Evolutionary conservation across 1,284 basidiomycete genomes (phyloP), one percentile per base, ranked within the genome.

Genomic region (Cryptococcus depauperatus): DNA sequence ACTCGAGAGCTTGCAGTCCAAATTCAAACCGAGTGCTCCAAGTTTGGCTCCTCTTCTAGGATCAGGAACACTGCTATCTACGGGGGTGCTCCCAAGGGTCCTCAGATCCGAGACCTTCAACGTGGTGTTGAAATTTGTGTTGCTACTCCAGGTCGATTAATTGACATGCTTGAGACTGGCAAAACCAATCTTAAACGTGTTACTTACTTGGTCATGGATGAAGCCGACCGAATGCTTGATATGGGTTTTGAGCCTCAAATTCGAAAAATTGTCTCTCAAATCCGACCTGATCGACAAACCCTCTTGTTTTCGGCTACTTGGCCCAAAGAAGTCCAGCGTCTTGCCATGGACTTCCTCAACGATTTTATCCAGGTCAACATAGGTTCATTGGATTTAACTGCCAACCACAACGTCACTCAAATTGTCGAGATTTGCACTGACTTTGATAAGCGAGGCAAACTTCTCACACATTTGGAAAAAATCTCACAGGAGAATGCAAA

Each of bases 321-420:
- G 93, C 93, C 93, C 27, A 97, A 96, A 74, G 93, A 99, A 63
- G 95, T 99, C 4, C 93, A 99, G 75, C 88, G 91, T 61, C 80
- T 99, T 52, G 93, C 93, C 32, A 83, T 81, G 82, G 95, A 97
- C 72, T 99, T 97, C 78, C 75, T 96, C 62, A 79, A 82, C 60
- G 89, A 98, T 73, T 89, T 85, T 74, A 93, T 96, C 57, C 95
- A 98, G 76, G 88, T 93, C 70, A 98, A 97, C 78, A 93, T 99
- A 54, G 93, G 95, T 46, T 97, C 93, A 11, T 89, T 92, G 82
- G 95, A 98, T 61, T 79, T 98, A 46, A 91, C 92, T 13, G 95
- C 93, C 58, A 98, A 98, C 73, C 89, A 95, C 78, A 96, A 93
- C 70, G 96, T 99, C 59, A 81, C 83, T 54, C 93, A 99, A 74